Conservation (phyloP, 371 early-diverging fungal genomes). For the Paraphysoderma sedebokerense region DNA sequence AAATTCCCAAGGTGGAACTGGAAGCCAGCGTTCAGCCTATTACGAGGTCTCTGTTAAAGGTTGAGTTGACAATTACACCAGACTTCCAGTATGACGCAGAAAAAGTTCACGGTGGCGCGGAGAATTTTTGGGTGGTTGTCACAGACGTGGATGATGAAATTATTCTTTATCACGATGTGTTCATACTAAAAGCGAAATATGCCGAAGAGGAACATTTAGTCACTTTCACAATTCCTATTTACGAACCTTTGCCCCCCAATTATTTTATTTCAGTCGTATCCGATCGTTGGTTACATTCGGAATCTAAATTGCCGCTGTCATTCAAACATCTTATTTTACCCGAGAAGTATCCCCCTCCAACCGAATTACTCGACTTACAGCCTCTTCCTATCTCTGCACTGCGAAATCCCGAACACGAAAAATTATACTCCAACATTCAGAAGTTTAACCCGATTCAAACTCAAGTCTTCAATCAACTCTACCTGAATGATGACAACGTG, state of each 20-base stretch:
- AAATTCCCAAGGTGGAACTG: conserved; percentile 80
- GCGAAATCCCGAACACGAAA: conserved; percentile 48
- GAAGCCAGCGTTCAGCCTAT: conserved; percentile 82
- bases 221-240: conserved; percentile 84
- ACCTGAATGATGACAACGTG: conserved; percentile 74
- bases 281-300: conserved; percentile 88
- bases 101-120: conserved; percentile 63
- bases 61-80: conserved; percentile 80
- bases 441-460: conserved; percentile 96
- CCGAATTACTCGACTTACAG: conserved; percentile 83
- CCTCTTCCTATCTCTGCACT: conserved; percentile 69
- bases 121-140: conserved; percentile 83
- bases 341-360: conserved; percentile 81
- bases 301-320: conserved; percentile 76
- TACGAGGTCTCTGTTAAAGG: conserved; percentile 67
- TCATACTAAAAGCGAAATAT: conserved; percentile 62
- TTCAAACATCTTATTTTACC: conserved; percentile 84
- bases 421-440: conserved; percentile 28
- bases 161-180: conserved; percentile 71
- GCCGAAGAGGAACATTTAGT: conserved; percentile 47
- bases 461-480: conserved; percentile 81
- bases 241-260: conserved; percentile 87
- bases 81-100: conserved; percentile 80
- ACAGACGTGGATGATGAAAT: conserved; percentile 85
- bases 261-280: conserved; percentile 80